phyloP scores from a whole-genome alignment of 257 asterid species.

The Nicotiana benthamiana region DNA sequence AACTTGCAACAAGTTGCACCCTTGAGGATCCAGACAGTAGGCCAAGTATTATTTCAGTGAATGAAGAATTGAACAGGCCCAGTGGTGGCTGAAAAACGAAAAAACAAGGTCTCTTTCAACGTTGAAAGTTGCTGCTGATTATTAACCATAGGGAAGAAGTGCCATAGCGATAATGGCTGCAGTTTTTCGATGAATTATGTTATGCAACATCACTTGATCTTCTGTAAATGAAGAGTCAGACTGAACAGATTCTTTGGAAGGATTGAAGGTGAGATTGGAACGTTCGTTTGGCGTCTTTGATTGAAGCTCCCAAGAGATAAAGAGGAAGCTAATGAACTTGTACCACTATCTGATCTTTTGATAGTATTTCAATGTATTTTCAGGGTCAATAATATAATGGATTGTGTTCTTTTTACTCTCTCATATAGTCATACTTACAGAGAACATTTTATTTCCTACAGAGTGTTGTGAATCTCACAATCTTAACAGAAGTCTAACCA shows the following conservation, averaged over 20 bases:
- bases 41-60: constrained; percentile 53
- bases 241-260: not conserved
- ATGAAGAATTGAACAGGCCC: constrained; percentile 30
- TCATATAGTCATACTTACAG: too few species aligned
- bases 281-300: not conserved
- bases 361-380: not conserved
- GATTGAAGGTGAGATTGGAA: not conserved
- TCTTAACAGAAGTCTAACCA: not conserved
- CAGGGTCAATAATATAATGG: not conserved
- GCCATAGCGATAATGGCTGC: not conserved
- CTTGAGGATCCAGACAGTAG: constrained; percentile 57
- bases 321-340: not conserved
- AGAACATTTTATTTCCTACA: too few species aligned
- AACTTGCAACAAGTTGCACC: constrained; percentile 63
- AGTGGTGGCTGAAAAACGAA: constrained; percentile 3
- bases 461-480: not conserved
- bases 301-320: not conserved
- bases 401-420: not conserved
- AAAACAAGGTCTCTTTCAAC: too few species aligned
- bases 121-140: not conserved
- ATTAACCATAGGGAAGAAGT: not conserved
- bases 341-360: not conserved
- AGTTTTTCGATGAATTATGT: not conserved
- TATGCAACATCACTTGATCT: not conserved
- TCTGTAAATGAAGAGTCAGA: not conserved